Base-by-base conservation (phyloP, 768 basidiomycete species). In the Boletellus ananas region DNA sequence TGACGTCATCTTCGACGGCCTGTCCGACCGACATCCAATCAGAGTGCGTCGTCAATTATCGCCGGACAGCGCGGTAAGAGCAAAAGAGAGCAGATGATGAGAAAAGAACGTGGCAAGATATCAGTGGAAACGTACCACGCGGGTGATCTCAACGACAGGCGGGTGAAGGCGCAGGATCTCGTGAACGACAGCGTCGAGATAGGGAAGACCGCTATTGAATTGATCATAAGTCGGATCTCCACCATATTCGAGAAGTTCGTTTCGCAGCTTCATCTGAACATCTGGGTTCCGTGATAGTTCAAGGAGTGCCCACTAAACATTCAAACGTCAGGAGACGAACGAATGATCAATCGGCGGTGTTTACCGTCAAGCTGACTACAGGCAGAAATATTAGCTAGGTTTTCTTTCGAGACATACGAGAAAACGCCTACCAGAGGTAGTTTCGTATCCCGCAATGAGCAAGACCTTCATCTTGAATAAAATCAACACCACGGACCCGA, bases 181-280 rank as follows among this genome's bases (percentile, higher is more conserved):
- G 29, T 73, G 73, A 2, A 73, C 71, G 10, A 78, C 68, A 0
- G 77, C 76, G 55, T 83, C 79, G 6, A 83, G 75, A 58, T 78
- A 82, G 0, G 80, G 81, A 16, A 84, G 61, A 4, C 41, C 69
- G 3, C 72, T 72, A 4, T 65, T 70, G 1, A 84, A 70, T 51
- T 81, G 72, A 23, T 83, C 80, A 63, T 75, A 81, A 1, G 74
- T 74, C 14, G 80, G 78, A 58, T 83, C 81, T 21, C 55, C 41
- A 13, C 56, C 62, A 48, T 76, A 74, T 21, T 67, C 62, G 3
- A 69, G 47, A 7, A 84, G 70, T 46, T 84, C 81, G 1, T 76
- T 67, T 34, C 81, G 74, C 7, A 83, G 63, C 38, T 67, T 74
- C 8, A 68, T 58, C 58, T 84, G 82, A 5, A 70, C 65, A 12